These are phyloP conservation scores for Boletus rufocinnamomeus DNA, from an alignment of 768 basidiomycete genomes.

Conservation along the genomic window DNA sequence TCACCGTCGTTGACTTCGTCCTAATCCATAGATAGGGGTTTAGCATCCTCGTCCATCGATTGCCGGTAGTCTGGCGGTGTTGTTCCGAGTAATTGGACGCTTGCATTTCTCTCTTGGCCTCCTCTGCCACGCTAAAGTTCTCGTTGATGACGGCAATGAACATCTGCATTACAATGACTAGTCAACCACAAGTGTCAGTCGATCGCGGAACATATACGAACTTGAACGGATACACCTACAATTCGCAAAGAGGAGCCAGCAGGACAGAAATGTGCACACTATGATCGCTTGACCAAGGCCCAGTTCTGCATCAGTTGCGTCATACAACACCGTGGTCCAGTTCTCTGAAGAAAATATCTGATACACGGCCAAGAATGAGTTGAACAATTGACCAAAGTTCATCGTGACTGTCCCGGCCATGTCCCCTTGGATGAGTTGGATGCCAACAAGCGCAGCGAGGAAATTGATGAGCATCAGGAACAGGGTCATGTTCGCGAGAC, in stretches of 20 bases:
- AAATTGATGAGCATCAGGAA: constrained; percentile 90
- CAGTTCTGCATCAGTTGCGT: constrained; percentile 59
- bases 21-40: constrained; percentile 90
- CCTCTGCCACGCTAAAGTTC: constrained; percentile 92
- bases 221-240: constrained; percentile 51
- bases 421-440: constrained; percentile 88
- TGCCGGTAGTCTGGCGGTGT: constrained; percentile 50
- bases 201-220: neutral
- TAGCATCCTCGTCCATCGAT: constrained; percentile 66
- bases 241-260: constrained; percentile 91
- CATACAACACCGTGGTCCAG: constrained; percentile 81
- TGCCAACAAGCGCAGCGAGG: constrained; percentile 77
- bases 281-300: constrained; percentile 68
- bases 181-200: constrained; percentile 11
- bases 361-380: constrained; percentile 84
- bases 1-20: constrained; percentile 70
- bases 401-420: constrained; percentile 51
- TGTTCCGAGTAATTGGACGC: constrained; percentile 67
- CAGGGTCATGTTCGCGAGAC: constrained; percentile 86
- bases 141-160: constrained; percentile 98
- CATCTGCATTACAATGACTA: constrained; percentile 92
- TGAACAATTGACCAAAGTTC: constrained; percentile 83
- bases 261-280: constrained; percentile 68
- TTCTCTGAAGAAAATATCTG: constrained; percentile 93
- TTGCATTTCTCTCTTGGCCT: constrained; percentile 82